Evolutionary conservation across 176 grass and related monocot species (phyloP).

Genomic region (Themeda triandra): DNA sequence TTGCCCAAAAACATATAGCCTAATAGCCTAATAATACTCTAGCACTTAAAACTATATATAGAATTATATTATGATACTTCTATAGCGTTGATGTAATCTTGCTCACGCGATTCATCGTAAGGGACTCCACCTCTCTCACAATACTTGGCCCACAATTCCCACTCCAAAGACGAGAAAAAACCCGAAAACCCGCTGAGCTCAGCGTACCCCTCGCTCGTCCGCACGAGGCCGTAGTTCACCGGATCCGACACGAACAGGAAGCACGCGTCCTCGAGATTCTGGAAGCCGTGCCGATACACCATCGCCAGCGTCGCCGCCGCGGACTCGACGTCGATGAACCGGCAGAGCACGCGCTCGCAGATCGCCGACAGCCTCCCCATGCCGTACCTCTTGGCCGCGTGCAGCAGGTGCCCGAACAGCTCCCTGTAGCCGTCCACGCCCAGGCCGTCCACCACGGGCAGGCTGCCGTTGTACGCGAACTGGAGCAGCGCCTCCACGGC

Average conservation of each 20-base stretch:
- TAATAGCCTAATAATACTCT: no score
- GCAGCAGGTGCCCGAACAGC: background rate
- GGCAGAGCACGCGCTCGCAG: background rate
- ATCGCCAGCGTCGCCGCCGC: background rate
- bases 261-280: conserved; percentile 31
- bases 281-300: background rate
- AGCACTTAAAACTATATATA: no score
- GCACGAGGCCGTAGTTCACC: no score
- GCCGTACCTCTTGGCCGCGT: background rate
- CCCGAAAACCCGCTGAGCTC: no score
- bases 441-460: background rate
- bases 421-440: background rate
- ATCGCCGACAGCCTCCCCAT: background rate
- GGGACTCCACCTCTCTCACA: no score
- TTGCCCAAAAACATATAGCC: no score
- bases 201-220: no score
- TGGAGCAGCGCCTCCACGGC: background rate
- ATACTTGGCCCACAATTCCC: no score
- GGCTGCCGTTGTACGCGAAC: background rate
- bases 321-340: background rate
- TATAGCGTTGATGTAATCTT: no score
- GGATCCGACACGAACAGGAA: conserved; percentile 3
- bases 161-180: no score
- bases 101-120: no score
- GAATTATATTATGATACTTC: no score